Percentiles rank a stretch among this genome's conserved stretches.
These are phyloP conservation scores for Madurella mycetomatis DNA, from an alignment of 2,329 filamentous ascomycete species.

Conservation along the genomic window DNA sequence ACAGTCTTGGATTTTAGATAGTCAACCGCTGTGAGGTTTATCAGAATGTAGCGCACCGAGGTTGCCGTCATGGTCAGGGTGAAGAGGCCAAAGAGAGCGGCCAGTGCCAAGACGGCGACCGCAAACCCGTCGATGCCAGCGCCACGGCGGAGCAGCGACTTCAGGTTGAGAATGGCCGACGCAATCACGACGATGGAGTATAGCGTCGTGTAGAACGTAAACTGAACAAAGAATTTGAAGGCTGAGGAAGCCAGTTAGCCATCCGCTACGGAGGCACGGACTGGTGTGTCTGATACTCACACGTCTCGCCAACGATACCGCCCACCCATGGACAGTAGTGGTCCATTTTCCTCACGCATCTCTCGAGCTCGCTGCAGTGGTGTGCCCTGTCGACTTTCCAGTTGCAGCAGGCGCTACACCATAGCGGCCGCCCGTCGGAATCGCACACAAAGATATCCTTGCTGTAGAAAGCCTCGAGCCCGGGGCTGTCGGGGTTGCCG, in stretches of 20 bases:
- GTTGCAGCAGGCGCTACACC: constrained; percentile 77
- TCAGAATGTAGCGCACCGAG: constrained; percentile 63
- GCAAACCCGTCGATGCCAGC: constrained; percentile 52
- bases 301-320: constrained; percentile 80
- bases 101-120: constrained; percentile 62
- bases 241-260: constrained; percentile 36
- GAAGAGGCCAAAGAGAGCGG: constrained; percentile 76
- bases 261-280: not conserved
- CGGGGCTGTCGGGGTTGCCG: constrained; percentile 56
- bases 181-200: constrained; percentile 63
- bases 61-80: constrained; percentile 70
- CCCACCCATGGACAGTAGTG: constrained; percentile 98
- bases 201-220: constrained; percentile 67
- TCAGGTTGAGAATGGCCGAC: constrained; percentile 60
- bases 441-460: constrained; percentile 83
- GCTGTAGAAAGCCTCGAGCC: constrained; percentile 72
- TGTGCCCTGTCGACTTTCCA: constrained; percentile 88
- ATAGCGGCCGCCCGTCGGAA: constrained; percentile 74
- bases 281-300: constrained; percentile 35
- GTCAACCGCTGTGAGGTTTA: constrained; percentile 84
- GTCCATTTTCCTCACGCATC: constrained; percentile 87
- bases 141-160: constrained; percentile 45
- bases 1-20: constrained; percentile 58
- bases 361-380: constrained; percentile 75
- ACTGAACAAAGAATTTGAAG: constrained; percentile 92